These are phyloP conservation scores for Coniella vitis DNA, from an alignment of 2,329 filamentous ascomycete species.

Conservation along the genomic window DNA sequence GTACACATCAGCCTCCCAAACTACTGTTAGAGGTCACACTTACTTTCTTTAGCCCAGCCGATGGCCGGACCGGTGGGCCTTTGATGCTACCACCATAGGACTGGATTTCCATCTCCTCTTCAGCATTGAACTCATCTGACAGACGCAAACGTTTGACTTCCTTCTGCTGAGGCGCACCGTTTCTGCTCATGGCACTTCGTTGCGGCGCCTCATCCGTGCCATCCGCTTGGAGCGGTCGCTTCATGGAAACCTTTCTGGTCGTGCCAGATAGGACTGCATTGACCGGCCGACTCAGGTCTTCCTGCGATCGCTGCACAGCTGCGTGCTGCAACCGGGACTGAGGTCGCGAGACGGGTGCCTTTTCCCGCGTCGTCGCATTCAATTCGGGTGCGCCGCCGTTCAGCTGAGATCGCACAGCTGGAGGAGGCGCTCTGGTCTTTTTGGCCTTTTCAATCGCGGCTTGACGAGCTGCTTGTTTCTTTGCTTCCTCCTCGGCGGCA, in stretches of 20 bases:
- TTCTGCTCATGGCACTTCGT: slow-evolving; percentile 40
- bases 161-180: slow-evolving; percentile 58
- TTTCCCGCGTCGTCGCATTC: slow-evolving; percentile 25
- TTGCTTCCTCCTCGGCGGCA: slow-evolving; percentile 48
- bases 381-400: slow-evolving; percentile 44
- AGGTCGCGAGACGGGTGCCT: slow-evolving; percentile 33
- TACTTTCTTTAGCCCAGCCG: slow-evolving; percentile 63
- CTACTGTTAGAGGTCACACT: slow-evolving; percentile 18
- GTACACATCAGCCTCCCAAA: slow-evolving; percentile 16
- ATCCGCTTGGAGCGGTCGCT: slow-evolving; percentile 65
- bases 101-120: slow-evolving; percentile 51
- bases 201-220: slow-evolving; percentile 48
- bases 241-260: slow-evolving; percentile 61
- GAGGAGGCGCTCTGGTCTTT: slow-evolving; percentile 56
- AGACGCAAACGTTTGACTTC: slow-evolving; percentile 78
- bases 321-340: slow-evolving; percentile 51
- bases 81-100: slow-evolving; percentile 57
- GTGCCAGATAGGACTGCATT: slow-evolving; percentile 49
- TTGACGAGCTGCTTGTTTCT: slow-evolving; percentile 59
- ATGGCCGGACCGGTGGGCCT: slow-evolving; percentile 79
- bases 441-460: slow-evolving; percentile 59
- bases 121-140: slow-evolving; percentile 57
- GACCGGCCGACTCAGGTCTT: slow-evolving; percentile 55
- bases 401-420: slow-evolving; percentile 48
- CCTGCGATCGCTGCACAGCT: slow-evolving; percentile 42